Conservation (phyloP, 371 early-diverging fungal genomes). For the Mucor mucedo region DNA sequence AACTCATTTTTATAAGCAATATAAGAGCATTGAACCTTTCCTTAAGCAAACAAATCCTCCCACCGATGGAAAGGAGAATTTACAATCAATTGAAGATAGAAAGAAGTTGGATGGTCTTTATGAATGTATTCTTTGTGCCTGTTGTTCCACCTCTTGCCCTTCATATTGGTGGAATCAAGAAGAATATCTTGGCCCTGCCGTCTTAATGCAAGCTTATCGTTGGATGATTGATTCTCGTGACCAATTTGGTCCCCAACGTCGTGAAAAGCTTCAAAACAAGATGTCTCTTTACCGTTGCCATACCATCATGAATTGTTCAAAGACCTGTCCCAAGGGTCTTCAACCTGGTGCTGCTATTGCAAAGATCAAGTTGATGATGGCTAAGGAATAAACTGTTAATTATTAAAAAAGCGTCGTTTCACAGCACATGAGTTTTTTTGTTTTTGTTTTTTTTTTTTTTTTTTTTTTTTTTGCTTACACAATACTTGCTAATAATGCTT, state of each 20-base stretch:
- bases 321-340: slow-evolving; percentile 97
- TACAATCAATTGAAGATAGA: slow-evolving; percentile 91
- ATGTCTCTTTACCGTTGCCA: slow-evolving; percentile 98
- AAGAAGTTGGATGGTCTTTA: slow-evolving; percentile 97
- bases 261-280: slow-evolving; percentile 89
- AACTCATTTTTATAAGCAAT: slow-evolving; percentile 96
- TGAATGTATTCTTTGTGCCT: slow-evolving; percentile 98
- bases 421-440: no score
- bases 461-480: no score
- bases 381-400: slow-evolving; percentile 64
- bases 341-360: slow-evolving; percentile 97
- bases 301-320: slow-evolving; percentile 98
- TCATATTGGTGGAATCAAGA: slow-evolving; percentile 98
- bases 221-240: slow-evolving; percentile 98
- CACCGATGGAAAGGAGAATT: slow-evolving; percentile 82
- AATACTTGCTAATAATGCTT: no score
- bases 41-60: slow-evolving; percentile 84
- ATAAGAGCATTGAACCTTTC: slow-evolving; percentile 94
- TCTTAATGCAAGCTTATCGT: slow-evolving; percentile 96
- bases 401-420: background rate
- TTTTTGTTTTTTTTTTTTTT: no score
- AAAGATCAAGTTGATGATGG: slow-evolving; percentile 94
- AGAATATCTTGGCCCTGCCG: slow-evolving; percentile 95
- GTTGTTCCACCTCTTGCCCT: slow-evolving; percentile 97
- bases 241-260: slow-evolving; percentile 87